These are phyloP conservation scores for Prillingera fragicola DNA, from an alignment of 1,284 basidiomycete species.

Conservation along the genomic window DNA sequence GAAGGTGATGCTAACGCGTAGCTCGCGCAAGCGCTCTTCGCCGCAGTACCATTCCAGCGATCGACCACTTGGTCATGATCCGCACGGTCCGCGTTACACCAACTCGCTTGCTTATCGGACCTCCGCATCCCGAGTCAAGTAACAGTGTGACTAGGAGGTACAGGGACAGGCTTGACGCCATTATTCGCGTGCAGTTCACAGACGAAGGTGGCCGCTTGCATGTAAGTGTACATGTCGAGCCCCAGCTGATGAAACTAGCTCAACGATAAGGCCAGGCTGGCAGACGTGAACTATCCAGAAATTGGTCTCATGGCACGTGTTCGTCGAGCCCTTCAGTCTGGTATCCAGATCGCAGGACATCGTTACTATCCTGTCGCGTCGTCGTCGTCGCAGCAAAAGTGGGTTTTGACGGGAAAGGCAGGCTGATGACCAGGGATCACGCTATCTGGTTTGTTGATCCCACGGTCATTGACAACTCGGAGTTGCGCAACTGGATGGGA, in stretches of 20 bases:
- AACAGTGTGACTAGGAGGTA: constrained; percentile 45
- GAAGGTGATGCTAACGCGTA: not conserved
- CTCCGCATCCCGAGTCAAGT: constrained; percentile 42
- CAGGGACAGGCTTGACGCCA: constrained; percentile 33
- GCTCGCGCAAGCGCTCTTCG: constrained; percentile 3
- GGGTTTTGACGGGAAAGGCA: not conserved
- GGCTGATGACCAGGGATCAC: constrained; percentile 37
- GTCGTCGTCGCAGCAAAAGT: constrained; percentile 44
- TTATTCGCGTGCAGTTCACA: constrained; percentile 45
- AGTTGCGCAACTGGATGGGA: constrained; percentile 39
- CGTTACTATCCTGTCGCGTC: constrained; percentile 41
- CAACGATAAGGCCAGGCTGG: constrained; percentile 31
- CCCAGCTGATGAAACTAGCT: constrained; percentile 22
- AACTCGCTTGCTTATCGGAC: constrained; percentile 42
- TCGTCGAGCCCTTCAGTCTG: constrained; percentile 39
- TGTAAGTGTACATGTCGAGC: constrained; percentile 20
- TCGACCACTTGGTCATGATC: constrained; percentile 38
- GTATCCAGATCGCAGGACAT: constrained; percentile 37
- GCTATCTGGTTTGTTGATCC: constrained; percentile 46
- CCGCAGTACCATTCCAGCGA: constrained; percentile 2
- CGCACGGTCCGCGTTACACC: constrained; percentile 44
- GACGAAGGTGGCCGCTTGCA: constrained; percentile 44
- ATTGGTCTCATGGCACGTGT: constrained; percentile 44
- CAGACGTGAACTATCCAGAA: constrained; percentile 24
- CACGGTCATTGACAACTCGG: constrained; percentile 28